phyloP scores from a whole-genome alignment of 352 stramenopile species.

The Phytophthora agathidicida region DNA sequence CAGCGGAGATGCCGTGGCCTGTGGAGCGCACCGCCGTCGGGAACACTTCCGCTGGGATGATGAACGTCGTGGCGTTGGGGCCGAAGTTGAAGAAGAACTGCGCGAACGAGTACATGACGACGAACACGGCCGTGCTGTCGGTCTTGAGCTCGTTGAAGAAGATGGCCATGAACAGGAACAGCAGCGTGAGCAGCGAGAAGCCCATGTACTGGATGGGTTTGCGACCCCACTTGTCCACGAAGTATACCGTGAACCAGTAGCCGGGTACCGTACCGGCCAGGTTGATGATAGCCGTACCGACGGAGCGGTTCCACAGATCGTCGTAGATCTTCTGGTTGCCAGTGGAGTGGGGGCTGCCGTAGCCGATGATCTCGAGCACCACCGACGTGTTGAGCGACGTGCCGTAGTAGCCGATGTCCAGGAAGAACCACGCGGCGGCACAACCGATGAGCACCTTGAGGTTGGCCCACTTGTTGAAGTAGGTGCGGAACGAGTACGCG shows the following conservation, averaged over 20 bases:
- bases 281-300: conserved; percentile 53
- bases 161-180: conserved; percentile 59
- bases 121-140: conserved; percentile 41
- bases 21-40: conserved; percentile 81
- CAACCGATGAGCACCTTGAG: conserved; percentile 54
- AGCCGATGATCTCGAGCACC: conserved; percentile 52
- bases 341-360: conserved; percentile 34
- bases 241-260: conserved; percentile 72
- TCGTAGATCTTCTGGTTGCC: conserved; percentile 58
- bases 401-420: conserved; percentile 70
- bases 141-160: conserved; percentile 51
- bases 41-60: conserved; percentile 87
- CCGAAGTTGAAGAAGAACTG: conserved; percentile 78
- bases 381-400: conserved; percentile 56
- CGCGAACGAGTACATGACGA: conserved; percentile 59
- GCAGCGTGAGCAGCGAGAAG: conserved; percentile 46
- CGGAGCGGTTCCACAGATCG: conserved; percentile 48
- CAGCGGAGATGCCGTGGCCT: conserved; percentile 83
- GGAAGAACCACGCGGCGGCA: conserved; percentile 61
- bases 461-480: conserved; percentile 50
- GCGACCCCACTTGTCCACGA: conserved; percentile 57
- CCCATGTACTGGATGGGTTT: conserved; percentile 71
- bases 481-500: conserved; percentile 37
- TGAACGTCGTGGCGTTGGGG: conserved; percentile 84
- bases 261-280: conserved; percentile 56